Evolutionary conservation across 1,284 basidiomycete species (phyloP).

Genomic region (Trametes sp.): DNA sequence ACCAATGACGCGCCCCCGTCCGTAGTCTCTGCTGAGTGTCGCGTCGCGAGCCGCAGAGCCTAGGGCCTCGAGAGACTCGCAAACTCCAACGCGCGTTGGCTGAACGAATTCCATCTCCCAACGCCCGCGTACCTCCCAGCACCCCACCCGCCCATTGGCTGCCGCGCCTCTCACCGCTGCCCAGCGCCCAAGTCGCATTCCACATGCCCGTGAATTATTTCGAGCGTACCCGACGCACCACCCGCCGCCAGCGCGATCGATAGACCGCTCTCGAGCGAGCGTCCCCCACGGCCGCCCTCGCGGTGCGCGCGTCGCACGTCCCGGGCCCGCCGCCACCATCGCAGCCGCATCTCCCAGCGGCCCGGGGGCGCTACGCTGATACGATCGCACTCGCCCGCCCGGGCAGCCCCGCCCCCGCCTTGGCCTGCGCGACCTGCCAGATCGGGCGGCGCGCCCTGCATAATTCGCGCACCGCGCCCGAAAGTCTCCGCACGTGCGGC

Average conservation of each 20-base stretch:
- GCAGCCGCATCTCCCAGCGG: not conserved
- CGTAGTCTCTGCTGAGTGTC: not conserved
- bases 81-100: not conserved
- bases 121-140: not conserved
- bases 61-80: not conserved
- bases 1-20: constrained; percentile 5
- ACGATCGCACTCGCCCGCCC: not conserved
- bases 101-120: not conserved
- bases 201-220: not conserved
- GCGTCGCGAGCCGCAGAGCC: not conserved
- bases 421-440: not conserved
- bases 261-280: not conserved
- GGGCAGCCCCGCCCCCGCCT: too few species aligned
- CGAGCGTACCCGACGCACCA: not conserved
- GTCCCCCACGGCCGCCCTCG: not conserved
- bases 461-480: not conserved
- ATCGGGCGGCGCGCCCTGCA: not conserved
- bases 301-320: not conserved
- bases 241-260: not conserved
- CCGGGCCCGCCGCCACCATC: constrained; percentile 1
- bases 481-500: too few species aligned
- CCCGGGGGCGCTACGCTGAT: too few species aligned
- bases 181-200: too few species aligned
- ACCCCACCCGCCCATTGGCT: not conserved
- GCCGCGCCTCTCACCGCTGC: not conserved